These are phyloP conservation scores for Trichosanthes truncata DNA, from an alignment of 306 rosid genomes.

Conservation along the genomic window DNA sequence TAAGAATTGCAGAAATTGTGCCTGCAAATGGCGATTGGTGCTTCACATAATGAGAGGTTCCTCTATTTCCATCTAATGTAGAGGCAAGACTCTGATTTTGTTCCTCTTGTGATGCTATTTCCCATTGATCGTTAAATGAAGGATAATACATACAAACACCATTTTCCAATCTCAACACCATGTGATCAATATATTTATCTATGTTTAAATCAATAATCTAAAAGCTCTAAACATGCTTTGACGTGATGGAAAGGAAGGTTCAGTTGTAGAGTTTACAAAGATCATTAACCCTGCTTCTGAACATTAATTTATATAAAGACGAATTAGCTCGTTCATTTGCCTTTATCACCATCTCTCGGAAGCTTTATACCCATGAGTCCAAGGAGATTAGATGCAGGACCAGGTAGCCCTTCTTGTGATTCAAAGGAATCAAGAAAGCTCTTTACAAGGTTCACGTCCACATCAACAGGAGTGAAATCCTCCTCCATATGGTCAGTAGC, in stretches of 20 bases:
- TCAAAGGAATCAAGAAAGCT: slow-evolving; percentile 88
- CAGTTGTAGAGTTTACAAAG: neutral
- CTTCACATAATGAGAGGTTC: neutral
- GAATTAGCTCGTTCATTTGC: slow-evolving; percentile 26
- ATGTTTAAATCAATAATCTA: neutral
- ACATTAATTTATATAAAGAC: neutral
- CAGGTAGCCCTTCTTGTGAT: slow-evolving; percentile 95
- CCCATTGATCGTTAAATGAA: neutral
- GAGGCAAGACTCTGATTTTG: neutral
- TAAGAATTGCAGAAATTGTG: neutral
- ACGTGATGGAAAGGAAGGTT: neutral
- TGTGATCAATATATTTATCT: neutral
- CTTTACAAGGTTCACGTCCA: slow-evolving; percentile 86
- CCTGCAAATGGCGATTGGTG: neutral
- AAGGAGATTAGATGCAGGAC: slow-evolving; percentile 94
- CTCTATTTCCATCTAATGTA: neutral
- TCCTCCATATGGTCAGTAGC: slow-evolving; percentile 53
- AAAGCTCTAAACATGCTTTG: neutral
- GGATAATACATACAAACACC: neutral
- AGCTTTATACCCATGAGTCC: slow-evolving; percentile 89
- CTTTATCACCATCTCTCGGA: slow-evolving; percentile 54
- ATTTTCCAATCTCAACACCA: neutral
- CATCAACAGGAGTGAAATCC: slow-evolving; percentile 81
- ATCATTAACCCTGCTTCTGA: neutral
- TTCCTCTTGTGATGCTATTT: neutral